These are phyloP conservation scores for Sporothrix curviconia DNA, from an alignment of 2,329 filamentous ascomycete genomes.

Conservation along the genomic window DNA sequence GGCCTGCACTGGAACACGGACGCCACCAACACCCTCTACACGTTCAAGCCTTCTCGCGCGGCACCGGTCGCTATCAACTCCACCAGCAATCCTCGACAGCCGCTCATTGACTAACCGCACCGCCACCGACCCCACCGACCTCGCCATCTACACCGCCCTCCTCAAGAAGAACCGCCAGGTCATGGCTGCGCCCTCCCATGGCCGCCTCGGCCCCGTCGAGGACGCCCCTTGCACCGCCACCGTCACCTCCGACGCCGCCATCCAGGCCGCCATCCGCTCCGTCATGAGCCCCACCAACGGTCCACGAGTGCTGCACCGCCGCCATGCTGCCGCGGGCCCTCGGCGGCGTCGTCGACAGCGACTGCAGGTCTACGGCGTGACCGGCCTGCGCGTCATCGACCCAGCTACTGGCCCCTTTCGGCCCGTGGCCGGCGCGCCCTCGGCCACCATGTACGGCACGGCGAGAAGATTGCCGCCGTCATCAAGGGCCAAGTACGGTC, in stretches of 20 bases:
- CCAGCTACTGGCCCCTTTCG: slow-evolving; percentile 20
- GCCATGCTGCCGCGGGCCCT: slow-evolving; percentile 19
- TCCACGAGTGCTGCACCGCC: slow-evolving; percentile 27
- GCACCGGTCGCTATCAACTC: slow-evolving; percentile 32
- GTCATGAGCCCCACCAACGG: slow-evolving; percentile 21
- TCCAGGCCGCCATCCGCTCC: slow-evolving; percentile 21
- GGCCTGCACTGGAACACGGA: slow-evolving; percentile 29
- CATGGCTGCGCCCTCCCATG: slow-evolving; percentile 27
- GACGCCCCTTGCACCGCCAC: slow-evolving; percentile 23
- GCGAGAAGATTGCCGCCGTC: slow-evolving; percentile 22
- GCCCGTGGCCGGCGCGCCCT: slow-evolving; percentile 20
- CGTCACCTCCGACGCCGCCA: slow-evolving; percentile 23
- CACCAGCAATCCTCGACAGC: slow-evolving; percentile 26
- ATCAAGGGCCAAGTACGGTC: slow-evolving; percentile 21
- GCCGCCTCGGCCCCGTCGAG: slow-evolving; percentile 26
- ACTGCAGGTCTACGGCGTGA: too few species aligned
- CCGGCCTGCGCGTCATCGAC: slow-evolving; percentile 18
- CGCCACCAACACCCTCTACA: slow-evolving; percentile 25
- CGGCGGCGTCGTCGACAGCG: slow-evolving; percentile 15
- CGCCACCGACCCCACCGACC: slow-evolving; percentile 33
- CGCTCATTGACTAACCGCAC: slow-evolving; percentile 34
- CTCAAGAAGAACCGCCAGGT: slow-evolving; percentile 30
- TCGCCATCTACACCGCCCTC: slow-evolving; percentile 29
- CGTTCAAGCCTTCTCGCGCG: slow-evolving; percentile 30
- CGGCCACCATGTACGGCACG: slow-evolving; percentile 21